phyloP scores from a whole-genome alignment of 2,329 filamentous ascomycete species.

The Pochonia chlamydosporia region DNA sequence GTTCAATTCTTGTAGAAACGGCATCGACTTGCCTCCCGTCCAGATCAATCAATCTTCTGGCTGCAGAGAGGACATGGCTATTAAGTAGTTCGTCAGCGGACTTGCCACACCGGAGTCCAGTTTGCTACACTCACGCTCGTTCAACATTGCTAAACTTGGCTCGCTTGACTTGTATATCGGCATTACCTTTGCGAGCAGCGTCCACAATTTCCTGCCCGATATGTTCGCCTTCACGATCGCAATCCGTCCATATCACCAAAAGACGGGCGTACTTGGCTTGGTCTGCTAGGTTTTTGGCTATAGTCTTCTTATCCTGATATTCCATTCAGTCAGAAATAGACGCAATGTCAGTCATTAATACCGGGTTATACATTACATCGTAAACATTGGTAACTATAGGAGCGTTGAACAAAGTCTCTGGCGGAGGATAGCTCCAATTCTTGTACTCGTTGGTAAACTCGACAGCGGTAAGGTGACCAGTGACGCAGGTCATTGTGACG shows the following conservation, averaged over 20 bases:
- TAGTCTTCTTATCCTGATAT: conserved; percentile 64
- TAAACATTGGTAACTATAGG: conserved; percentile 64
- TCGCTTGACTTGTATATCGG: conserved; percentile 70
- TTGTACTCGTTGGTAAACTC: conserved; percentile 72
- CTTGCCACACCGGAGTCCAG: neutral
- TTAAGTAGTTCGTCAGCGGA: conserved; percentile 8
- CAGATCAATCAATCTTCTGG: conserved; percentile 67
- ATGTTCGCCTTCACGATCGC: conserved; percentile 94
- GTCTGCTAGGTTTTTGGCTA: conserved; percentile 78
- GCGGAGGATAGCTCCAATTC: conserved; percentile 76
- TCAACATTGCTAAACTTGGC: conserved; percentile 96
- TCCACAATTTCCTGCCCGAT: conserved; percentile 88
- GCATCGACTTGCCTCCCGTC: conserved; percentile 85
- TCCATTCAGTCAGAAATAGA: neutral
- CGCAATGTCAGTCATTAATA: neutral
- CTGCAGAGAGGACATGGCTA: conserved; percentile 82
- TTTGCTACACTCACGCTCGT: conserved; percentile 55
- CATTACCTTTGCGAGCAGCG: conserved; percentile 70
- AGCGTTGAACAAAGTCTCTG: conserved; percentile 74
- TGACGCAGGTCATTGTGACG: conserved; percentile 91
- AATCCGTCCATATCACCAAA: conserved; percentile 97
- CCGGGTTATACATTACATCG: conserved; percentile 41
- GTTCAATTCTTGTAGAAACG: conserved; percentile 81
- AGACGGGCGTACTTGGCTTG: conserved; percentile 68
- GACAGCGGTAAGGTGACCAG: conserved; percentile 76